phyloP scores from a whole-genome alignment of 208 protist genomes.

The Naegleria fowleri region DNA sequence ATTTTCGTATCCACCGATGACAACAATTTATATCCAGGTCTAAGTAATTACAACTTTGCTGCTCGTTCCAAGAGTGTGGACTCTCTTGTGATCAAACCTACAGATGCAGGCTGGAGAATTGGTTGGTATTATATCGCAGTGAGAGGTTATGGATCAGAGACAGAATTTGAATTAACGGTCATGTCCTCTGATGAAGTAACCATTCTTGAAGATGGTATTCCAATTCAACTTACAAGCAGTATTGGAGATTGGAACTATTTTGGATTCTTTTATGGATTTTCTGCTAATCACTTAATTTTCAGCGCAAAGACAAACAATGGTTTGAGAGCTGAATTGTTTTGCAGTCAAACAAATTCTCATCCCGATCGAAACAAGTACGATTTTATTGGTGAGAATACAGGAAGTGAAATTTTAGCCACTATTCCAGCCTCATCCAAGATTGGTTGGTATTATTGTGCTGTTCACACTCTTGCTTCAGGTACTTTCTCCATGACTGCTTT shows the following conservation, averaged over 20 bases:
- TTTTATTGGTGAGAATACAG: neutral
- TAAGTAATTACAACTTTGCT: neutral
- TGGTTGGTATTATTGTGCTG: constrained; percentile 15
- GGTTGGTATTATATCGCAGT: constrained; percentile 25
- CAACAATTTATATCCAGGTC: neutral
- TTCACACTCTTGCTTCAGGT: neutral
- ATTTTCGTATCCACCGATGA: neutral
- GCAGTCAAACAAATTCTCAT: neutral
- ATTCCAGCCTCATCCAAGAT: neutral
- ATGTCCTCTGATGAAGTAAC: neutral
- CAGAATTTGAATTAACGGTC: neutral
- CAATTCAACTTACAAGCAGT: neutral
- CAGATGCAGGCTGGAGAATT: neutral
- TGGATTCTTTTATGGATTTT: constrained; percentile 2
- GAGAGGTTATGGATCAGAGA: neutral
- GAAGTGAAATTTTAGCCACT: neutral
- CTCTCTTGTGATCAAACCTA: neutral
- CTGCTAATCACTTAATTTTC: neutral
- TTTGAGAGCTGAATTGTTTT: neutral
- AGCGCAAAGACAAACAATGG: neutral
- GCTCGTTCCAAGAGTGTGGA: neutral
- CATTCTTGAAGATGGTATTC: neutral
- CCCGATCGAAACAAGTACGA: neutral
- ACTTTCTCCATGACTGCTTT: neutral
- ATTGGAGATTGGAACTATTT: neutral